Conservation (phyloP, 495 filamentous ascomycete genomes). For the Rostrohypoxylon terebratum region DNA sequence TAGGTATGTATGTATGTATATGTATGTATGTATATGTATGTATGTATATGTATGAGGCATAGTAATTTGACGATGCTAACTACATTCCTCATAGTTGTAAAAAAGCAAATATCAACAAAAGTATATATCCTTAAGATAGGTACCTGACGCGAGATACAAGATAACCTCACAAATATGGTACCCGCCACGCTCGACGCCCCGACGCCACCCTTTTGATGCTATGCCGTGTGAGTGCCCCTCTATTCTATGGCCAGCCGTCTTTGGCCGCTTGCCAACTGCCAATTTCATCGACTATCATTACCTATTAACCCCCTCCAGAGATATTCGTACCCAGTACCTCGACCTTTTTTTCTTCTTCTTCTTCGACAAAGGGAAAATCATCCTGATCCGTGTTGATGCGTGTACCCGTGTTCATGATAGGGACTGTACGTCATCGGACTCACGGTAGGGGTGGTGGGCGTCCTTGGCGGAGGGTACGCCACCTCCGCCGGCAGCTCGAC, state of each 20-base stretch:
- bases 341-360: not conserved
- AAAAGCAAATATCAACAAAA: constrained; percentile 1
- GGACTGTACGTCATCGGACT: not conserved
- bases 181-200: constrained; percentile 6
- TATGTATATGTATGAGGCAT: not conserved
- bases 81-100: not conserved
- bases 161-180: not conserved
- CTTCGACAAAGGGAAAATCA: not conserved
- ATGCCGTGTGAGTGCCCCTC: constrained; percentile 1
- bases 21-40: not conserved
- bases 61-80: not conserved
- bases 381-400: not conserved
- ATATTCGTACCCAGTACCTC: not conserved
- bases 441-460: not conserved
- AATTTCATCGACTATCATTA: constrained; percentile 20
- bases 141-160: not conserved
- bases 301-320: not conserved
- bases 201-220: constrained; percentile 20
- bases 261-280: constrained; percentile 1
- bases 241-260: not conserved
- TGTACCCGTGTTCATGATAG: not conserved
- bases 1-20: not conserved
- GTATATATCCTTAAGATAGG: not conserved
- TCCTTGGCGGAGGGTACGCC: not conserved
- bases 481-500: constrained; percentile 41